Base-by-base conservation (phyloP, 768 basidiomycete species). In the Pleurotus platypus region DNA sequence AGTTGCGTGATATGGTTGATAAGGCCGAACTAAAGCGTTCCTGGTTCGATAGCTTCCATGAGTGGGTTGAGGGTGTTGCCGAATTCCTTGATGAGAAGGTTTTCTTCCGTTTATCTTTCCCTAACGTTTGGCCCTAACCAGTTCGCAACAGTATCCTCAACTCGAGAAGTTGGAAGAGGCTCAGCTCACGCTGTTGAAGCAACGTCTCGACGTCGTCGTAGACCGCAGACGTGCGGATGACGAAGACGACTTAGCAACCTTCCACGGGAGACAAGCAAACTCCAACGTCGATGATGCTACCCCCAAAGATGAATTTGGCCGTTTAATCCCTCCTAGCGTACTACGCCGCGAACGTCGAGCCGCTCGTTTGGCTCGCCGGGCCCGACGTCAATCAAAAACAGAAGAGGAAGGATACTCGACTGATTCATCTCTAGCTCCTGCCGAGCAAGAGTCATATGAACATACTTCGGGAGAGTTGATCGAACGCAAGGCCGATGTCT, bases 41-140 rank as follows among this genome's bases (percentile, higher is more conserved):
- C 15, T 94, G 92, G 92, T 93, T 94, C 63, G 74, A 72, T 9
- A 80, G 81, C 50, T 90, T 94, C 73, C 79, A 75, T 54, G 89
- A 91, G 38, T 92, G 90, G 87, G 71, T 92, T 0, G 92, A 94
- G 68, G 82, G 82, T 58, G 81, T 94, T 5, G 92, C 89, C 3
- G 80, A 81, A n/a, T 94, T 94, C 68, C 73, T 94, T 16, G 92
- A 94, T 64, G 89, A 90, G 72, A 94, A 94, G 84, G 92, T 90
- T 16, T 58, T 47, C 47, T 45, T 26, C 48, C 15, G 43, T 22
- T n/a, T 16, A 5, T 37, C 20, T 53, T 60, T 4, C 47, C 55
- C 24, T 20, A n/a, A 27, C 16, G 12, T n/a, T 20, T 2, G 11
- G 12, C 20, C 18, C 18, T 50, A 16, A 46, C 59, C 67, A 58